Percentiles rank a stretch among this genome's conserved stretches.
Conservation (phyloP, 2,329 filamentous ascomycete species). For the Aspergillus floridensis region DNA sequence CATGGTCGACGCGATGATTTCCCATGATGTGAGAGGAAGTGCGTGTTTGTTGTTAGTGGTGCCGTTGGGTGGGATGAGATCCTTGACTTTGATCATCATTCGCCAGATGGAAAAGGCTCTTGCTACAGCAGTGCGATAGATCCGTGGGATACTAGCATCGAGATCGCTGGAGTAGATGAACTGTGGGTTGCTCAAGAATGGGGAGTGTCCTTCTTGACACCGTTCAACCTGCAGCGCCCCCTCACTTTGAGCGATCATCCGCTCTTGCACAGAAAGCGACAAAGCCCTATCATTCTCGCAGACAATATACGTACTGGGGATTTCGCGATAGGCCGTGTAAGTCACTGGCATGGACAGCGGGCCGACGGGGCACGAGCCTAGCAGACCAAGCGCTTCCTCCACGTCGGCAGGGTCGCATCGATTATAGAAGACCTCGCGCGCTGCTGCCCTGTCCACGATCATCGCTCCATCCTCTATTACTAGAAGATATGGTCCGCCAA, state of each 20-base stretch:
- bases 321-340: conserved; percentile 28
- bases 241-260: conserved; percentile 28
- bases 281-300: conserved; percentile 29
- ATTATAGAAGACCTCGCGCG: conserved; percentile 24
- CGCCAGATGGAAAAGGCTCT: no score
- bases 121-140: no score
- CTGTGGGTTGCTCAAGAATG: conserved; percentile 27
- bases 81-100: no score
- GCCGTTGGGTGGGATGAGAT: neutral
- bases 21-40: neutral
- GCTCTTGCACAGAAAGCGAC: conserved; percentile 18
- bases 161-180: conserved; percentile 13
- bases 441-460: conserved; percentile 13
- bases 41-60: neutral
- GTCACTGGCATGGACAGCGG: conserved; percentile 27
- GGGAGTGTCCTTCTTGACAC: conserved; percentile 30
- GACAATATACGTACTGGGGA: conserved; percentile 31
- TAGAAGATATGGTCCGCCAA: neutral
- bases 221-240: conserved; percentile 26
- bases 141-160: no score
- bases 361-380: conserved; percentile 24
- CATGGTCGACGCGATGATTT: neutral
- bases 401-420: conserved; percentile 25
- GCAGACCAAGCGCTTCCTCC: conserved; percentile 21
- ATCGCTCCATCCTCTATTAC: conserved; percentile 24